Evolutionary conservation across 106 monocot species (phyloP).

Genomic region (Dioscorea zingiberensis): DNA sequence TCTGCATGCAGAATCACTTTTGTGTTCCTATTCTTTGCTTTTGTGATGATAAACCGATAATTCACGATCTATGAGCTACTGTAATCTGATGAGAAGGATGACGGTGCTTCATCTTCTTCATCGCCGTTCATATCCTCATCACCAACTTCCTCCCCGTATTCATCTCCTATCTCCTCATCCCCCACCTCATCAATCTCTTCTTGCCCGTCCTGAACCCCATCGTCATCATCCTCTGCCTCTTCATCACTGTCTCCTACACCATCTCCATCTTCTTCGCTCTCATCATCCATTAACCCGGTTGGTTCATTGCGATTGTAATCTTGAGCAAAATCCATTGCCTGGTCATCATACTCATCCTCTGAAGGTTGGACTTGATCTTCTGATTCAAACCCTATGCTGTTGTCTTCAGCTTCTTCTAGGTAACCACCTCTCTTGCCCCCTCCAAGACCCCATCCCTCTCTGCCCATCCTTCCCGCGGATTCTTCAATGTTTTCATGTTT

Average conservation of each 20-base stretch:
- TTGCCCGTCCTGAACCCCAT: conserved; percentile 9
- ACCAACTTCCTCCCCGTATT: conserved; percentile 6
- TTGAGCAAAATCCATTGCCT: conserved; percentile 15
- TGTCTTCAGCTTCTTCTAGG: conserved; percentile 59
- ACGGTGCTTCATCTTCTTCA: conserved; percentile 14
- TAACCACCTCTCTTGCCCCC: conserved; percentile 9
- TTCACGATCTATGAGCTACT: conserved; percentile 30
- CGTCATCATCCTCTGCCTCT: conserved; percentile 41
- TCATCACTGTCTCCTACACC: conserved; percentile 32
- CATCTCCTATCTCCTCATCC: conserved; percentile 9
- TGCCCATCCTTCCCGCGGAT: conserved; percentile 51
- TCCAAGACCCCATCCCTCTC: conserved; percentile 44
- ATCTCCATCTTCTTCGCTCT: conserved; percentile 32
- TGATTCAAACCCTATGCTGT: conserved; percentile 36
- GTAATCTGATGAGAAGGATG: conserved; percentile 75
- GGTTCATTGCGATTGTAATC: conserved; percentile 19
- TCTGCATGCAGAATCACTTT: too few species aligned
- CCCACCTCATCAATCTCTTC: conserved; percentile 30
- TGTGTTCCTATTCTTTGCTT: too few species aligned
- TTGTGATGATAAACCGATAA: too few species aligned
- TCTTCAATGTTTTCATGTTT: conserved; percentile 22
- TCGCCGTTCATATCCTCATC: conserved; percentile 23
- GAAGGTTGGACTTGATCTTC: conserved; percentile 57
- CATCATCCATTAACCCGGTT: conserved; percentile 31
- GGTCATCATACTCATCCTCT: conserved; percentile 64